Base-by-base conservation (phyloP, 1,284 basidiomycete genomes). In the Sphaerobolus stellatus region DNA sequence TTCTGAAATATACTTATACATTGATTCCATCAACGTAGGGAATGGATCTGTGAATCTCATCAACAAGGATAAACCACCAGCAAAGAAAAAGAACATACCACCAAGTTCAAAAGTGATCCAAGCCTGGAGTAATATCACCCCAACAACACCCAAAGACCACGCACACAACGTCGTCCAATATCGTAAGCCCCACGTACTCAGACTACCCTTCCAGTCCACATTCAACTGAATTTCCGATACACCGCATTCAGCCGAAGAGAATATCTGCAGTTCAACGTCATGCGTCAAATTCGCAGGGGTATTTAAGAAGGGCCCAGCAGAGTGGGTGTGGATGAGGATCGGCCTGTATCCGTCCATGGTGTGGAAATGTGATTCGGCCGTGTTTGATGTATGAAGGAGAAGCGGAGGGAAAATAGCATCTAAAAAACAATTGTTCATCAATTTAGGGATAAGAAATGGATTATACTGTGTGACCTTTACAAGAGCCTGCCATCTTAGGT, bases 291-390 rank as follows among this genome's bases (percentile, higher is more conserved):
- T 56, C 25, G 56, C 29, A 52, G 59, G 27, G 38, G 46, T 7
- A 57, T 68, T 58, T 8, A 86, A 66, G 60, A 86, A 92, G 1
- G 92, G 90, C 0, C 83, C 88, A 2, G 75, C 71, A 1, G 77
- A 67, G 66, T 95, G 92, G 0, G 84, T 81, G 64, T 94, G 92
- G 2, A 94, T 71, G 13, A 83, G 74, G 18, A 85, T 70, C 0
- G 74, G 72, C 28, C 69, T 73, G 20, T 22, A 59, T 25, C 58
- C 62, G 13, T 66, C 52, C 25, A 67, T 60, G 20, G 84, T 79
- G 64, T 84, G 85, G 64, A 87, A 91, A 58, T 92, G 87, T 0
- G 79, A 77, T 71, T 95, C 92, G 27, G 75, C 71, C 2, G 73
- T 63, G 48, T 77, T 74, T 0, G 86, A 82, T 0, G 71, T 73